Conservation (phyloP, 495 filamentous ascomycete genomes). For the Delitschia confertaspora region DNA sequence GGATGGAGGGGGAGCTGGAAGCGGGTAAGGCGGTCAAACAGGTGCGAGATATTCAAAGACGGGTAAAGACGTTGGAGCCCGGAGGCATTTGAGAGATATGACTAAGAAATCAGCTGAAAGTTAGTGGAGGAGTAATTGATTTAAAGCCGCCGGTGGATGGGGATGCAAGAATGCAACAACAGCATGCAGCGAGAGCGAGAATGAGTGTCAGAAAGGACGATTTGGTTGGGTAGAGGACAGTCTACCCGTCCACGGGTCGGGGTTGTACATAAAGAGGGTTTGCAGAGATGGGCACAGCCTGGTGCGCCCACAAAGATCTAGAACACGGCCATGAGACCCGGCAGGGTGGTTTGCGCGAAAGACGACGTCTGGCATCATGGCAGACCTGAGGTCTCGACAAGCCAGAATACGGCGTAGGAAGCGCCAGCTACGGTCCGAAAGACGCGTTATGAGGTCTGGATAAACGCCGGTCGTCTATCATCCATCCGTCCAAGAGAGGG, state of each 20-base stretch:
- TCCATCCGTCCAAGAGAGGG: too few relatives aligned
- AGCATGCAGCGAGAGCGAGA: background rate
- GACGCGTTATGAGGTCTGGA: too few relatives aligned
- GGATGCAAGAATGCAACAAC: background rate
- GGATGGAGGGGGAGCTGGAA: background rate
- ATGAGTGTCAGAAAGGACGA: constrained; percentile 5
- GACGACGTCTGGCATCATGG: too few relatives aligned
- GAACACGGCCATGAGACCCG: constrained; percentile 4
- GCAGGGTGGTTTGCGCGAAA: too few relatives aligned
- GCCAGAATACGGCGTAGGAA: too few relatives aligned
- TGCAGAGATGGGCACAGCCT: constrained; percentile 4
- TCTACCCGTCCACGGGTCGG: too few relatives aligned
- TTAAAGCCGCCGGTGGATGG: background rate
- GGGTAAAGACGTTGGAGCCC: background rate
- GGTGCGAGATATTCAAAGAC: too few relatives aligned
- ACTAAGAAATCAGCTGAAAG: background rate
- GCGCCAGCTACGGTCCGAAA: too few relatives aligned
- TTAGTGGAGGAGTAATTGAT: background rate
- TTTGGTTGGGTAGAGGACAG: background rate
- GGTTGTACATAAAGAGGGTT: constrained; percentile 9
- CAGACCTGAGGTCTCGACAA: too few relatives aligned
- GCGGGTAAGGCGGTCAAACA: background rate
- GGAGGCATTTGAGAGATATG: constrained; percentile 2
- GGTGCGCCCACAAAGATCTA: constrained; percentile 12
- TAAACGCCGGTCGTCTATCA: too few relatives aligned